phyloP scores from a whole-genome alignment of 768 basidiomycete species.

The Strobilomyces confusus region DNA sequence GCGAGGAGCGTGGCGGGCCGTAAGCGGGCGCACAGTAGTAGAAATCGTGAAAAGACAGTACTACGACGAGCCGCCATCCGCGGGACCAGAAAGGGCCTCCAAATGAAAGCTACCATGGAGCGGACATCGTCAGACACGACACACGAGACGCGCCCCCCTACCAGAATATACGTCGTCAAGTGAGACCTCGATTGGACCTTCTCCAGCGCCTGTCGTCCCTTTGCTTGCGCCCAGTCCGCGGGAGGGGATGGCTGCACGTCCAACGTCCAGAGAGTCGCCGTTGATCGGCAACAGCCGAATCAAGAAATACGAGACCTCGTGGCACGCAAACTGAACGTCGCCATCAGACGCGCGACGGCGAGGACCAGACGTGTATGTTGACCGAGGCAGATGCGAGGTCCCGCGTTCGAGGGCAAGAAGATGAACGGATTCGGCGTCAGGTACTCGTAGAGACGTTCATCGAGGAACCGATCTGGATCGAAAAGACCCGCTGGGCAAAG shows the following conservation, averaged over 20 bases:
- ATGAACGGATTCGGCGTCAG: slow-evolving; percentile 61
- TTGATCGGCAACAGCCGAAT: neutral
- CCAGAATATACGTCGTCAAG: neutral
- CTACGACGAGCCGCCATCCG: too few relatives aligned
- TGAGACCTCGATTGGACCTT: neutral
- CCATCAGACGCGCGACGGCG: neutral
- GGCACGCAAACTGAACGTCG: neutral
- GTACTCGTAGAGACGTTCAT: slow-evolving; percentile 50
- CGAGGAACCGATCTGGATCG: slow-evolving; percentile 65
- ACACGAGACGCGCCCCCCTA: too few relatives aligned
- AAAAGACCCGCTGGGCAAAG: slow-evolving; percentile 34
- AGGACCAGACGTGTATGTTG: slow-evolving; percentile 32
- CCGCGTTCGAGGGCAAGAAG: slow-evolving; percentile 66
- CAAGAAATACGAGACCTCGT: neutral
- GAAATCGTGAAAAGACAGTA: too few relatives aligned
- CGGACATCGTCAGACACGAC: too few relatives aligned
- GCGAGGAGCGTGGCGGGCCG: too few relatives aligned
- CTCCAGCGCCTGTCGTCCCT: neutral
- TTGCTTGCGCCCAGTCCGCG: neutral
- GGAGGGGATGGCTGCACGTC: neutral
- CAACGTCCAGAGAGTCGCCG: neutral
- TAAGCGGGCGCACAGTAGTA: too few relatives aligned
- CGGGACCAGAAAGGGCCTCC: too few relatives aligned
- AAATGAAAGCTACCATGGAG: too few relatives aligned
- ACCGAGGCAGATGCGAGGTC: slow-evolving; percentile 61